Evolutionary conservation across 139 green algal species (phyloP), one percentile per base, ranked within the genome.

Genomic region (Chlamydomonas sp.): DNA sequence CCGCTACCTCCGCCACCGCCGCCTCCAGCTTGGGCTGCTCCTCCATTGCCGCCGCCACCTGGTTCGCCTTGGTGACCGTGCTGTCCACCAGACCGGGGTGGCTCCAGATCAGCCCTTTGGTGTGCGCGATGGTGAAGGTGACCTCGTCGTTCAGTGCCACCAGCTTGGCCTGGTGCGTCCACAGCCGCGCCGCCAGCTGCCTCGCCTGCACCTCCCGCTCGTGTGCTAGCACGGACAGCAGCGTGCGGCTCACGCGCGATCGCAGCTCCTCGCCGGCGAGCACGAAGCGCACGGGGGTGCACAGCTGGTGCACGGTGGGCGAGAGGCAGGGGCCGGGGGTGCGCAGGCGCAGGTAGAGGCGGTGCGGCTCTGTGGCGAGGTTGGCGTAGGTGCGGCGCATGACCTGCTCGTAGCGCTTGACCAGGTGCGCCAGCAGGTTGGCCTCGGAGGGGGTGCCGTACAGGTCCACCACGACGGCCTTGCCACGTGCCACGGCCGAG

Each of bases 121-220:
- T 84, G 87, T 90, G 87, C n/a, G 87, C 75, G 20, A 90, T 83
- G n/a, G 63, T 83, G 74, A 90, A 90, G 10, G 76, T 74, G 20
- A 90, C 83, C 8, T 81, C 77, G 12, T 90, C 79, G 20, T 78
- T 63, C n/a, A 66, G 10, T 2, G 78, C 80, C 59, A 73, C 2
- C 73, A 84, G 74, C 80, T 2, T 5, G 59, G 64, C 61, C 73
- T 57, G 63, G 57, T 77, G 63, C 15, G 5, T 10, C 84, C 84
- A 88, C 57, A 83, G 49, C 49, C 57, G 49, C 9, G 84, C 77
- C 1, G 75, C 74, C 84, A 83, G 63, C 84, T 88, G 75, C 20
- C 84, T 72, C 64, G 64, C 57, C 63, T 57, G 63, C 57, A 69
- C 7, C 75, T 88, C 84, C 57, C 84, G 84, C 75, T 88, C 84